These are phyloP conservation scores for Balansia obtecta DNA, from an alignment of 2,329 filamentous ascomycete genomes.

Conservation along the genomic window DNA sequence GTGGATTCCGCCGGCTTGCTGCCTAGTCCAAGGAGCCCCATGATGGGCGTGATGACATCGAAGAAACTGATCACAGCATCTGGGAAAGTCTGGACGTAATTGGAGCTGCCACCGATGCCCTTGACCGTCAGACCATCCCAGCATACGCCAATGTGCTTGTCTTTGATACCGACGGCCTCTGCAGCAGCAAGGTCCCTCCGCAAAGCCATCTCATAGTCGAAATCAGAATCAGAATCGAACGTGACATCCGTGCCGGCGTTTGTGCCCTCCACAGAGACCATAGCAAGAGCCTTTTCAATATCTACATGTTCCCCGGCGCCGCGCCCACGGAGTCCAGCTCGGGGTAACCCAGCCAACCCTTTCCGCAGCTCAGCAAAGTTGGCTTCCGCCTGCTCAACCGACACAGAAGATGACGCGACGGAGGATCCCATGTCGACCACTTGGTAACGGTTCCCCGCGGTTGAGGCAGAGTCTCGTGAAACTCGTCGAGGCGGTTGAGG, in stretches of 20 bases:
- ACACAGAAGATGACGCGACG: conserved; percentile 34
- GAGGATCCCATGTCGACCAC: background rate
- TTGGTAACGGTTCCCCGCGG: background rate
- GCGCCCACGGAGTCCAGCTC: conserved; percentile 27
- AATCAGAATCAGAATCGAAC: conserved; percentile 36
- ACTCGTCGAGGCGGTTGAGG: background rate
- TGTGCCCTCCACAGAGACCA: conserved; percentile 20
- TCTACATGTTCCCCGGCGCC: conserved; percentile 26
- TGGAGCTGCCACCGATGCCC: conserved; percentile 61
- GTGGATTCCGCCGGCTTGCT: conserved; percentile 60
- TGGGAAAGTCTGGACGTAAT: conserved; percentile 63
- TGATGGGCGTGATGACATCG: conserved; percentile 56
- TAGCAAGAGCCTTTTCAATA: conserved; percentile 42
- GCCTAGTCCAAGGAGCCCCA: conserved; percentile 49
- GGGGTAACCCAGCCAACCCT: conserved; percentile 45
- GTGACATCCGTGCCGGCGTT: conserved; percentile 32
- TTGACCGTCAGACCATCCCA: conserved; percentile 69
- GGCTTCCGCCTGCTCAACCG: conserved; percentile 53
- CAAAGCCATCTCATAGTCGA: conserved; percentile 65
- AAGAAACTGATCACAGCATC: conserved; percentile 67
- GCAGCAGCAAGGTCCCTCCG: conserved; percentile 61
- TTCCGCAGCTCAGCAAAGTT: conserved; percentile 58
- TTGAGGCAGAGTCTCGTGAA: conserved; percentile 1
- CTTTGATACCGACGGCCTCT: conserved; percentile 63
- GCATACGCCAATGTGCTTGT: conserved; percentile 68